Evolutionary conservation across 1,284 basidiomycete species (phyloP).

Genomic region (Taiwanofungus camphoratus): DNA sequence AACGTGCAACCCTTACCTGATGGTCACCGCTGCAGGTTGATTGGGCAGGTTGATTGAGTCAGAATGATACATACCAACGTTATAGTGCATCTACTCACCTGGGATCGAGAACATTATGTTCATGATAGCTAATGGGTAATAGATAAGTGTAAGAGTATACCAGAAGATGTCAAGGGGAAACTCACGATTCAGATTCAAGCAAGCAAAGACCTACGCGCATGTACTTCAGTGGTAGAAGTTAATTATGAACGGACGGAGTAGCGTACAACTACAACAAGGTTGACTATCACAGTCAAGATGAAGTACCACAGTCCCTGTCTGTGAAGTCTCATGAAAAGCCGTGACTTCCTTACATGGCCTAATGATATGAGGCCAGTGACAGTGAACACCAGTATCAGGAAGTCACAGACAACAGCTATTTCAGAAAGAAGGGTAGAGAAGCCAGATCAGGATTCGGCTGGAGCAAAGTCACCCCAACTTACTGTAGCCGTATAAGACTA

Average conservation of each 20-base stretch:
- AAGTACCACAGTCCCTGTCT: slow-evolving; percentile 6
- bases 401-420: neutral
- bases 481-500: neutral
- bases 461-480: neutral
- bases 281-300: slow-evolving; percentile 1
- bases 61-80: neutral
- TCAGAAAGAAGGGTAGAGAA: neutral
- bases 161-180: neutral
- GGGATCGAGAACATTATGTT: slow-evolving; percentile 2
- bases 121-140: slow-evolving; percentile 2
- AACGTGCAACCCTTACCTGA: no score
- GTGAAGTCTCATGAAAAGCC: neutral
- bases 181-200: neutral
- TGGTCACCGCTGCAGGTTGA: neutral
- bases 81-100: neutral
- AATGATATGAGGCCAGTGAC: neutral
- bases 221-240: neutral
- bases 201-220: neutral
- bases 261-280: slow-evolving; percentile 3
- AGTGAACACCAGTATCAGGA: neutral
- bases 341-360: neutral
- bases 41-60: neutral
- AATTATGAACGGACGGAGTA: neutral
- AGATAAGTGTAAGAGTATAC: neutral
- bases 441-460: neutral